Evolutionary conservation across 768 basidiomycete genomes (phyloP).

Genomic region (Nevesoporus exiguus): DNA sequence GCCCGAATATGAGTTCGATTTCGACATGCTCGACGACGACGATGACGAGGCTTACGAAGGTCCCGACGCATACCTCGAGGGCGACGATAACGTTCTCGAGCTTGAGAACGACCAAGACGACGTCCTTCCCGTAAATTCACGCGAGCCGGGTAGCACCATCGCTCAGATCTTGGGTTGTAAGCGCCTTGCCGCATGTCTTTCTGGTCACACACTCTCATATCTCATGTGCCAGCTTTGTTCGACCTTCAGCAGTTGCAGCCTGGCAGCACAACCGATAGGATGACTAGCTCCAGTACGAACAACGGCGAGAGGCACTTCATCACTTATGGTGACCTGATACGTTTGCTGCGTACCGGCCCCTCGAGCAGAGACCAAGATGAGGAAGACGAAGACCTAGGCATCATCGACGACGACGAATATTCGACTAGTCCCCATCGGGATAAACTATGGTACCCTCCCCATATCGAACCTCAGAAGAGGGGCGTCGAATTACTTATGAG

Average conservation of each 20-base stretch:
- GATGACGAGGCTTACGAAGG: slow-evolving; percentile 35
- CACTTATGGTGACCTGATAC: slow-evolving; percentile 27
- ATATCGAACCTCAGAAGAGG: slow-evolving; percentile 56
- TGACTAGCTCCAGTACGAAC: background rate
- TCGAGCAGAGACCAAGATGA: slow-evolving; percentile 36
- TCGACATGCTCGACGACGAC: slow-evolving; percentile 20
- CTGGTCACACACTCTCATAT: slow-evolving; percentile 2
- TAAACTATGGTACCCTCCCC: slow-evolving; percentile 35
- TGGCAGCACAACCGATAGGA: slow-evolving; percentile 10
- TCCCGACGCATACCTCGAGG: slow-evolving; percentile 35
- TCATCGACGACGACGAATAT: slow-evolving; percentile 29
- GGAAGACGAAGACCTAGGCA: slow-evolving; percentile 38
- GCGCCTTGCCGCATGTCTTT: slow-evolving; percentile 1
- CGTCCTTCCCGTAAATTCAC: background rate
- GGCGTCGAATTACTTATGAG: slow-evolving; percentile 65
- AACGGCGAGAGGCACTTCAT: slow-evolving; percentile 8
- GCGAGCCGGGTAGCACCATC: slow-evolving; percentile 7
- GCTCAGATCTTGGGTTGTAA: slow-evolving; percentile 31
- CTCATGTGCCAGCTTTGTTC: slow-evolving; percentile 24
- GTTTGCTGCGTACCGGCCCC: slow-evolving; percentile 15
- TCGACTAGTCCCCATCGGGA: slow-evolving; percentile 25
- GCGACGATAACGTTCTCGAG: slow-evolving; percentile 34
- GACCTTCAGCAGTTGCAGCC: slow-evolving; percentile 25
- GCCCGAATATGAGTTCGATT: slow-evolving; percentile 21
- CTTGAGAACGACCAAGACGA: slow-evolving; percentile 31